Evolutionary conservation across 2,329 filamentous ascomycete genomes (phyloP), one percentile per base, ranked within the genome.

Genomic region (Juglanconis oblonga): DNA sequence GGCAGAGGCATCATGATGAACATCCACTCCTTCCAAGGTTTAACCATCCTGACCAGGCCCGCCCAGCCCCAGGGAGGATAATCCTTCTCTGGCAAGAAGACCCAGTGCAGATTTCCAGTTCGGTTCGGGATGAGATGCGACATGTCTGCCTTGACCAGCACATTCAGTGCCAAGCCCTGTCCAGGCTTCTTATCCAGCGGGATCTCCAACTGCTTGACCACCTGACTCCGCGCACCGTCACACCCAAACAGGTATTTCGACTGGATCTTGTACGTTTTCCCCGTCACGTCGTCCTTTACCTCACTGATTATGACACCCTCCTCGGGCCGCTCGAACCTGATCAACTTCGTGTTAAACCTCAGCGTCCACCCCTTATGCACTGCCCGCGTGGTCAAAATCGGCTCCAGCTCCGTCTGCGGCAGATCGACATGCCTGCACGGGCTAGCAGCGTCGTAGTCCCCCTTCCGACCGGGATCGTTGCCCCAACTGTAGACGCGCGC

Each of bases 21-120:
- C 73, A 84, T 77, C 84, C 84, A 88, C 72, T 88, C 81, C 64
- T 81, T 68, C 85, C 85, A 88, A 0, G 84, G 80, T 71, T 81
- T 84, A 4, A 88, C 83, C 84, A 88, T 87, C 31, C 86, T 75
- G 2, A 80, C 74, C 64, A 84, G 70, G 3, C 69, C 71, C 36
- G 73, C 72, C 78, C 80, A 83, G 0, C 76, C 82, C 70, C 81
- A 86, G 0, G 73, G 73, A 0, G 81, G 79, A 56, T 80, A 72
- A 56, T 84, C 78, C 2, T 69, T 70, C 59, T 84, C 79, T 0
- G 85, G 84, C 63, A 80, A 77, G 67, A 87, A 74, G 1, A 85
- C 73, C 80, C 83, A 87, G 67, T 88, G 85, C 17, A 88, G 73
- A 66, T 86, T 87, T 0, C 84, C 86, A 33, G 74, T 76, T 0